phyloP scores from a whole-genome alignment of 345 rosid species.

The Adansonia digitata region DNA sequence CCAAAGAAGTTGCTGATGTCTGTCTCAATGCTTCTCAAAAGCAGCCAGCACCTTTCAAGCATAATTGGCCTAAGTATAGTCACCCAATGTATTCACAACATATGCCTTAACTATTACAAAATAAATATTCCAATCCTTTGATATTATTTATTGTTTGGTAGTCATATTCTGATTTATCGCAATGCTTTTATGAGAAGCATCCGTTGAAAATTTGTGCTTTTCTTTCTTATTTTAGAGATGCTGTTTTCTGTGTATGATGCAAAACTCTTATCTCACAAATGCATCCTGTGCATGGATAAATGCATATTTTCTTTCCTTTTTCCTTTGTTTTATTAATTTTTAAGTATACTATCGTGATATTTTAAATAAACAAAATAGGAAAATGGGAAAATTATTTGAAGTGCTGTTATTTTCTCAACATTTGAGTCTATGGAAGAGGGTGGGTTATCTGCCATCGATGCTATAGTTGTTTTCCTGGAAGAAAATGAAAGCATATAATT shows the following conservation, averaged over 20 bases:
- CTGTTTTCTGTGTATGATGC: background rate
- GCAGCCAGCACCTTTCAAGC: background rate
- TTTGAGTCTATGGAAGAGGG: background rate
- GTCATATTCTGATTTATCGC: background rate
- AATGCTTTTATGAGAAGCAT: background rate
- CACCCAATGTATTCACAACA: background rate
- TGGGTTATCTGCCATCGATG: background rate
- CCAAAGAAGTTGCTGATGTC: background rate
- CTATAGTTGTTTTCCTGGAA: slow-evolving; percentile 3
- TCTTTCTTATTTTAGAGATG: background rate
- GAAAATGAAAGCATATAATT: background rate
- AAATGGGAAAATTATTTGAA: background rate
- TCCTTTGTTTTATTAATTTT: background rate
- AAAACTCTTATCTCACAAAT: background rate
- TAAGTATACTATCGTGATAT: background rate
- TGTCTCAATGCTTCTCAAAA: background rate
- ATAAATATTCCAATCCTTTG: background rate
- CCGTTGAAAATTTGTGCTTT: background rate
- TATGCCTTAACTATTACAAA: background rate
- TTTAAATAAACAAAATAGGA: background rate
- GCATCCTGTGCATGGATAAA: background rate
- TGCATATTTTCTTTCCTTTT: background rate
- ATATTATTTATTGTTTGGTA: no score
- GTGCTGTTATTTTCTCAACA: background rate
- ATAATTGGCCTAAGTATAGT: background rate